Evolutionary conservation across 345 rosid genomes (phyloP).

Genomic region (Eucalyptus caleyi): DNA sequence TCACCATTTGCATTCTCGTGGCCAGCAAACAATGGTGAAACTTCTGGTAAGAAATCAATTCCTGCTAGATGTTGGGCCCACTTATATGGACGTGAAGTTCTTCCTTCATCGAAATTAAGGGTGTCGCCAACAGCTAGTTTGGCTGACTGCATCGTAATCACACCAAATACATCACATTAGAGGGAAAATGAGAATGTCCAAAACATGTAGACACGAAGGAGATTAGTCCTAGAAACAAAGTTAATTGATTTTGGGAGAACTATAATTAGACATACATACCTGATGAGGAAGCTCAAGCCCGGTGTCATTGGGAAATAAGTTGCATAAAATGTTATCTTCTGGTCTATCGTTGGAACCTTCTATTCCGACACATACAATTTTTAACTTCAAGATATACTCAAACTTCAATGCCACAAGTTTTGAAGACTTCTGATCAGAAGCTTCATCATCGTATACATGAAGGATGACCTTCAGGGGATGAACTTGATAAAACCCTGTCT

Average conservation of each 20-base stretch:
- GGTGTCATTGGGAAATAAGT: constrained; percentile 69
- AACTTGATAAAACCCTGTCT: constrained; percentile 38
- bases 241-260: background rate
- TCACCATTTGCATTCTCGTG: constrained; percentile 35
- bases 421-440: constrained; percentile 37
- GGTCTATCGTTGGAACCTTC: constrained; percentile 52
- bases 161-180: constrained; percentile 1
- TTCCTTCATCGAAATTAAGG: constrained; percentile 42
- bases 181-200: background rate
- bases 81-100: constrained; percentile 71
- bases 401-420: constrained; percentile 55
- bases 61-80: constrained; percentile 97
- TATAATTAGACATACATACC: constrained; percentile 17
- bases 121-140: constrained; percentile 55
- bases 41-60: constrained; percentile 85
- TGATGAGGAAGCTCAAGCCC: constrained; percentile 91
- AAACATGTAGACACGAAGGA: background rate
- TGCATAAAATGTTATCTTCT: constrained; percentile 44
- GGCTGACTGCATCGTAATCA: constrained; percentile 58
- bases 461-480: constrained; percentile 73
- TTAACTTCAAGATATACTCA: constrained; percentile 71
- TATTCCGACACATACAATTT: constrained; percentile 59
- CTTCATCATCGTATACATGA: constrained; percentile 51
- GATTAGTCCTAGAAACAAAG: background rate
- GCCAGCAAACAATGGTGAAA: constrained; percentile 48